Conservation (phyloP, 805 yeast genomes). For the Suhomyces pyralidae region DNA sequence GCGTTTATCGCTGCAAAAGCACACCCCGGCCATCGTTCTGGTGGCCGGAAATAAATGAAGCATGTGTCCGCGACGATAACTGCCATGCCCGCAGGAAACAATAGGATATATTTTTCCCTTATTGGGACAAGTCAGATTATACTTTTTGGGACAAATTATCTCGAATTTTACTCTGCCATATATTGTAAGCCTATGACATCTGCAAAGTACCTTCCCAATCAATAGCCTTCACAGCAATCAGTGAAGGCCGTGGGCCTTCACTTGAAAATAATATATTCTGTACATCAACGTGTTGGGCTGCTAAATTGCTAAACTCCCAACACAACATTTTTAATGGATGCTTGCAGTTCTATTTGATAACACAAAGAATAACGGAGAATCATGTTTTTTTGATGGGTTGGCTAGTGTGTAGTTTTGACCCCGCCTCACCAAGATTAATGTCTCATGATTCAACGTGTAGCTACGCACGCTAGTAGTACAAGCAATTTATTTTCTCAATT, state of each 20-base stretch:
- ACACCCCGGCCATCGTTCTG: neutral
- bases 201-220: neutral
- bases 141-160: neutral
- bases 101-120: neutral
- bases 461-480: neutral
- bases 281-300: neutral
- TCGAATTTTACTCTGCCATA: neutral
- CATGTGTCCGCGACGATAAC: neutral
- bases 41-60: neutral
- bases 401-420: neutral
- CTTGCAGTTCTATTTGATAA: neutral
- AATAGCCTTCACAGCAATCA: neutral
- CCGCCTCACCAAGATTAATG: neutral
- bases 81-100: neutral
- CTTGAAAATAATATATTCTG: neutral
- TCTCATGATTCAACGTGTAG: neutral
- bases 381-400: neutral
- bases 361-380: neutral
- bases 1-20: neutral
- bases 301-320: neutral
- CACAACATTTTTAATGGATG: neutral
- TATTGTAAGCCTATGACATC: neutral
- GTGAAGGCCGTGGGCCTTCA: neutral
- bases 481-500: neutral
- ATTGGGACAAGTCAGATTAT: neutral